phyloP scores from a whole-genome alignment of 1,284 basidiomycete genomes.

The Sanghuangporus sanghuang region DNA sequence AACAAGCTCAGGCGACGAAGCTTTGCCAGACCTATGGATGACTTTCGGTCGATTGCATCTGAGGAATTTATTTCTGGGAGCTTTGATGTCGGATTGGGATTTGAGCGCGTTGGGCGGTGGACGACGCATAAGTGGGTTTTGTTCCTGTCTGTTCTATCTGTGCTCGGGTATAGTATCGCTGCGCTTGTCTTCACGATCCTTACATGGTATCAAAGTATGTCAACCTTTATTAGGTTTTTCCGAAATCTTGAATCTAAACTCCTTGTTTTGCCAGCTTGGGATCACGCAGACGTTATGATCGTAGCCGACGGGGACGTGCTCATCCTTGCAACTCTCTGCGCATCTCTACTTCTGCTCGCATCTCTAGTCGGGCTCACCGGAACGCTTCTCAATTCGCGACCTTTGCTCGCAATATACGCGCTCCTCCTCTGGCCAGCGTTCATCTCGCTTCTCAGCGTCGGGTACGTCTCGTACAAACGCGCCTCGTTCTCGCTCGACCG shows the following conservation, averaged over 20 bases:
- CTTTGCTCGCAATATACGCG: constrained; percentile 67
- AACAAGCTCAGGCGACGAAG: constrained; percentile 21
- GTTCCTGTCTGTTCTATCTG: constrained; percentile 43
- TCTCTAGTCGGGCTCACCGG: constrained; percentile 64
- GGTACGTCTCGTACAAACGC: constrained; percentile 69
- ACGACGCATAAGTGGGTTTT: constrained; percentile 53
- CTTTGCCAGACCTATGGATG: constrained; percentile 19
- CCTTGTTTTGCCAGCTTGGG: constrained; percentile 35
- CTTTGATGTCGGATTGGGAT: constrained; percentile 12
- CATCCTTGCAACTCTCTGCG: constrained; percentile 56
- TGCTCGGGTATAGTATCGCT: constrained; percentile 45
- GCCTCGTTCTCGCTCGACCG: constrained; percentile 64
- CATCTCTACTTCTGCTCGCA: constrained; percentile 54
- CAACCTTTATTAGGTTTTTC: constrained; percentile 2
- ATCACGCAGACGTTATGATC: constrained; percentile 46
- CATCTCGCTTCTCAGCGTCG: constrained; percentile 57
- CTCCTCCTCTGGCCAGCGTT: constrained; percentile 68
- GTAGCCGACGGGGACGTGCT: constrained; percentile 54
- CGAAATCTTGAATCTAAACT: constrained; percentile 1
- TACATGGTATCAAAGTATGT: constrained; percentile 57
- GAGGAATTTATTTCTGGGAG: constrained; percentile 12
- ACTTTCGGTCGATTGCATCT: constrained; percentile 20
- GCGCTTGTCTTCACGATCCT: constrained; percentile 43
- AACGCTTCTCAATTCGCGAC: constrained; percentile 67
- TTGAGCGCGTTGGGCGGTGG: constrained; percentile 41